A percentile compares a stretch with the other conserved stretches of the same genome.
These are phyloP conservation scores for Pythium insidiosum DNA, from an alignment of 352 stramenopile genomes.

Conservation along the genomic window DNA sequence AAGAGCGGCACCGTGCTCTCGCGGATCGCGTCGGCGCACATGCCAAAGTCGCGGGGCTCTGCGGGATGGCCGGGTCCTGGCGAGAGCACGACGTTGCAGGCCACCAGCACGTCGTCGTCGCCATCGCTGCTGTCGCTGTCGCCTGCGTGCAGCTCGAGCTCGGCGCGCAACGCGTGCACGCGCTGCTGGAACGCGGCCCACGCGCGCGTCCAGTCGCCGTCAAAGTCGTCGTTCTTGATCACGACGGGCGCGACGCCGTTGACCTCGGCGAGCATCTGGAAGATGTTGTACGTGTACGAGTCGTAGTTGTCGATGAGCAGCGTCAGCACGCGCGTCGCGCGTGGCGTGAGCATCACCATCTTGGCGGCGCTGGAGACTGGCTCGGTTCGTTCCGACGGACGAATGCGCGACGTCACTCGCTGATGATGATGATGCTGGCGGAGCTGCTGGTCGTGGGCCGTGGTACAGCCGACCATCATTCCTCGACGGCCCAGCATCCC, in stretches of 20 bases:
- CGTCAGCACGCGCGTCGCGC: constrained; percentile 28
- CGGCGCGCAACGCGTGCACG: constrained; percentile 8
- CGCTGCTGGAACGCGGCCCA: constrained; percentile 44
- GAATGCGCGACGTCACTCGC: too few species aligned
- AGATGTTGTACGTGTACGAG: constrained; percentile 98
- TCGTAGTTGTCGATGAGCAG: constrained; percentile 98
- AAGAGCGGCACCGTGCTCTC: constrained; percentile 77
- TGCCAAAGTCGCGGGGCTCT: constrained; percentile 74
- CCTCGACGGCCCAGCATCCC: too few species aligned
- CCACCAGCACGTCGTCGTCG: constrained; percentile 1
- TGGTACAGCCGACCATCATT: constrained; percentile 5
- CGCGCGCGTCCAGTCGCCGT: constrained; percentile 49
- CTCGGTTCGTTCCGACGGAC: too few species aligned
- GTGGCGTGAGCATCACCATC: constrained; percentile 17
- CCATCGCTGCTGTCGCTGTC: not conserved
- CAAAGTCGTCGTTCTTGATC: constrained; percentile 90
- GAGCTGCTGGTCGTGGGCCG: not conserved
- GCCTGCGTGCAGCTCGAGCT: constrained; percentile 1
- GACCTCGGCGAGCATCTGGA: constrained; percentile 91
- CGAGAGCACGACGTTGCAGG: constrained; percentile 85
- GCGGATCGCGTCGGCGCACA: constrained; percentile 78
- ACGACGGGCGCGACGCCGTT: constrained; percentile 86
- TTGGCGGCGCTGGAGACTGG: constrained; percentile 6
- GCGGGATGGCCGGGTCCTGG: constrained; percentile 88
- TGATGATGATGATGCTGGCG: too few species aligned